Evolutionary conservation across 768 basidiomycete genomes (phyloP).

Genomic region (Kwoniella europaea): DNA sequence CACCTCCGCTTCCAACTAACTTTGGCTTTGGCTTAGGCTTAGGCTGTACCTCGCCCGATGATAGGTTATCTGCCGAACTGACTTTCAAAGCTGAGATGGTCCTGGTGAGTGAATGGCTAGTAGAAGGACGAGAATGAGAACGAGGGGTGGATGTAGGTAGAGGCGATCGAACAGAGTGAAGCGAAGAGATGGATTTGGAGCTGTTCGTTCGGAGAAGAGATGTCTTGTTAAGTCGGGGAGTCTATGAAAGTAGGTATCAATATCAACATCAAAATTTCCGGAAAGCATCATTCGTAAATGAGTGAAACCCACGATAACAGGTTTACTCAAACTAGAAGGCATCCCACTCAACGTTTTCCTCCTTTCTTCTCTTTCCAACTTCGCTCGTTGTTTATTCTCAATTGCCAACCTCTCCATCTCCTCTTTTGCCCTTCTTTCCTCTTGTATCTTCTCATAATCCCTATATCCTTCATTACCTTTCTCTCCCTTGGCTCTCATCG

Average conservation of each 20-base stretch:
- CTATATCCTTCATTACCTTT: slow-evolving; percentile 8
- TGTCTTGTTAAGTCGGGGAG: slow-evolving; percentile 31
- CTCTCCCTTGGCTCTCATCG: slow-evolving; percentile 12
- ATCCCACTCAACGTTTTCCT: slow-evolving; percentile 31
- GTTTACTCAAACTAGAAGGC: slow-evolving; percentile 33
- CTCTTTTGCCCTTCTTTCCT: not conserved
- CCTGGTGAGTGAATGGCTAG: slow-evolving; percentile 11
- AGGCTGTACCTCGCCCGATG: not conserved
- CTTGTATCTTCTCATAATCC: slow-evolving; percentile 1
- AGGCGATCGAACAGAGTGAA: not conserved
- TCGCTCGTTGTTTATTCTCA: slow-evolving; percentile 19
- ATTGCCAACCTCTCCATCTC: slow-evolving; percentile 15
- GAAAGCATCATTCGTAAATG: not conserved
- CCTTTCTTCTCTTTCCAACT: slow-evolving; percentile 17
- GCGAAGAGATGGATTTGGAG: slow-evolving; percentile 7
- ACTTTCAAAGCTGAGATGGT: slow-evolving; percentile 19
- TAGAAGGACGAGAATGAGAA: slow-evolving; percentile 5
- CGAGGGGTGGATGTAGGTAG: not conserved
- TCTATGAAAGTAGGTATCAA: slow-evolving; percentile 19
- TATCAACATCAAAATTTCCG: not conserved
- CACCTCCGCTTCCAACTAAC: slow-evolving; percentile 19
- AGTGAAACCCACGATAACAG: slow-evolving; percentile 32
- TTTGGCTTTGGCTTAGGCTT: slow-evolving; percentile 8
- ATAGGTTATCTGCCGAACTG: slow-evolving; percentile 15
- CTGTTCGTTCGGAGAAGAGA: slow-evolving; percentile 15